phyloP scores from a whole-genome alignment of 179 eudicot species.

The Camellia oleifera region DNA sequence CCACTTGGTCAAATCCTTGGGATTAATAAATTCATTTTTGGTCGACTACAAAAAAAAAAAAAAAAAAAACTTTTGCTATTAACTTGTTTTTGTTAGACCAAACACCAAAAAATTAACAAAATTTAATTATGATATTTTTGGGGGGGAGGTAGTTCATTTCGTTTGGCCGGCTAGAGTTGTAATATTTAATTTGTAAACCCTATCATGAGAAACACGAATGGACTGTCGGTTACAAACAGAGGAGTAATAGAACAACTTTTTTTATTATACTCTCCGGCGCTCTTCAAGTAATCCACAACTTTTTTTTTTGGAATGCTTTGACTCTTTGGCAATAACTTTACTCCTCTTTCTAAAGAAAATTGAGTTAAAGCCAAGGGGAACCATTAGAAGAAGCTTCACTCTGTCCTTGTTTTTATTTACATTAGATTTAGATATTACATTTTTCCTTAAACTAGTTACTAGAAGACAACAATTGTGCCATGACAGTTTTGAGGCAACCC shows the following conservation, averaged over 20 bases:
- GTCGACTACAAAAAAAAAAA: too few relatives aligned
- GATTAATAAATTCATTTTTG: too few relatives aligned
- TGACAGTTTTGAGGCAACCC: not conserved
- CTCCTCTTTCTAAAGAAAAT: not conserved
- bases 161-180: not conserved
- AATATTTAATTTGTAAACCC: not conserved
- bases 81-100: too few relatives aligned
- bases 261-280: not conserved
- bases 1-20: too few relatives aligned
- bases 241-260: not conserved
- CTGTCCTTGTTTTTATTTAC: not conserved
- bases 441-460: not conserved
- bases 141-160: too few relatives aligned
- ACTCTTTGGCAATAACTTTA: slow-evolving; percentile 6
- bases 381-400: slow-evolving; percentile 2
- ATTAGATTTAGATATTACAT: not conserved
- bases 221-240: slow-evolving; percentile 9
- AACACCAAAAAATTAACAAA: too few relatives aligned
- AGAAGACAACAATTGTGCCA: not conserved
- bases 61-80: too few relatives aligned
- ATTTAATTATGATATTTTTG: too few relatives aligned
- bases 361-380: slow-evolving; percentile 3
- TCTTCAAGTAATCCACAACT: not conserved
- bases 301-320: not conserved
- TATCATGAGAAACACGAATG: not conserved